Conservation (phyloP, 306 rosid species). For the Begonia peltatifolia region DNA sequence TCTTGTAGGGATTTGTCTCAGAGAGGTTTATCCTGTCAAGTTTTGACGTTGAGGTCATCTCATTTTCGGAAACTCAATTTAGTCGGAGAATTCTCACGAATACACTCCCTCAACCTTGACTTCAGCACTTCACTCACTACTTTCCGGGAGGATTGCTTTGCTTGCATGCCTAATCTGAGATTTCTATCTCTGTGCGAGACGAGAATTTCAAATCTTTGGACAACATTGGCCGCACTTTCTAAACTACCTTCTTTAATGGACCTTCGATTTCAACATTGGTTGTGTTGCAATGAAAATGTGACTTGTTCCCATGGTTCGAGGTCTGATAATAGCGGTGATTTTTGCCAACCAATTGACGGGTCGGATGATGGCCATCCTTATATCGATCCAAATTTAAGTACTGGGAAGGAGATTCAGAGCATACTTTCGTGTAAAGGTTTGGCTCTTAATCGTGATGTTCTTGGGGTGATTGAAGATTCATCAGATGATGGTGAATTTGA, state of each 20-base stretch:
- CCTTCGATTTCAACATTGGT: constrained; percentile 66
- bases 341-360: constrained; percentile 18
- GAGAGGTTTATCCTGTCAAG: constrained; percentile 69
- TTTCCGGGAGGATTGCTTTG: constrained; percentile 59
- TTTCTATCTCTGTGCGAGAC: constrained; percentile 70
- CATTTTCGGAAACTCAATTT: constrained; percentile 61
- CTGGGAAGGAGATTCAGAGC: constrained; percentile 27
- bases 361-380: constrained; percentile 24
- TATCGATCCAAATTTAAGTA: constrained; percentile 16
- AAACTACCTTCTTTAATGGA: constrained; percentile 68
- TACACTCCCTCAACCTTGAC: constrained; percentile 68
- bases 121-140: constrained; percentile 49
- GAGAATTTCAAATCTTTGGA: constrained; percentile 73
- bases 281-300: constrained; percentile 38
- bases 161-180: constrained; percentile 70
- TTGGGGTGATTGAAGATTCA: constrained; percentile 48
- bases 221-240: constrained; percentile 61
- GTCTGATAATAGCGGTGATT: constrained; percentile 23
- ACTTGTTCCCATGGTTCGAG: constrained; percentile 30
- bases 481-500: constrained; percentile 51
- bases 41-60: constrained; percentile 41
- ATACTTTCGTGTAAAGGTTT: constrained; percentile 30
- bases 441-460: constrained; percentile 27
- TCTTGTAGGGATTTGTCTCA: constrained; percentile 45
- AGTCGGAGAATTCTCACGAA: constrained; percentile 48